These are phyloP conservation scores for Vigna angularis DNA, from an alignment of 306 rosid species.

Conservation along the genomic window DNA sequence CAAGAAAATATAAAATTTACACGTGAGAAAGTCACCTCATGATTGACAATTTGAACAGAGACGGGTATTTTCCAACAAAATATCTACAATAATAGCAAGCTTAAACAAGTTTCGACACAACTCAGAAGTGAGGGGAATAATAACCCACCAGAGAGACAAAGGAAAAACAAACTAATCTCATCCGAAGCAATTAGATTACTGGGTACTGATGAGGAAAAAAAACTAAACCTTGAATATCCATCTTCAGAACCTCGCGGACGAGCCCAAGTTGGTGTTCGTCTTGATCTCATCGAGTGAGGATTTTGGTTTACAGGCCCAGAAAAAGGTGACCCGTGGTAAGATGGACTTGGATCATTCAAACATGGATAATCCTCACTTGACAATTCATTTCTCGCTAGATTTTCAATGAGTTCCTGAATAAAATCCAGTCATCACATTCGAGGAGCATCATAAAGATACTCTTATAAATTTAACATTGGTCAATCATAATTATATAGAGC, in stretches of 20 bases:
- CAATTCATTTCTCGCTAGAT: slow-evolving; percentile 74
- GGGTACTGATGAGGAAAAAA: slow-evolving; percentile 12
- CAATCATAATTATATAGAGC: slow-evolving; percentile 10
- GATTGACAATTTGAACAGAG: slow-evolving; percentile 3
- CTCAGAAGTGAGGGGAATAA: slow-evolving; percentile 9
- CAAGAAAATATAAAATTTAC: slow-evolving; percentile 29
- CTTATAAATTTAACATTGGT: background rate
- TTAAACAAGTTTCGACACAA: slow-evolving; percentile 1
- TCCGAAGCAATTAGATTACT: slow-evolving; percentile 32
- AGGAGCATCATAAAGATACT: slow-evolving; percentile 4
- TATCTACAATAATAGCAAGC: slow-evolving; percentile 19
- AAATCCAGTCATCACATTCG: slow-evolving; percentile 36
- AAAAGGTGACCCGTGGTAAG: slow-evolving; percentile 67
- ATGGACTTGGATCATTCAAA: slow-evolving; percentile 86
- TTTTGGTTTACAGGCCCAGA: slow-evolving; percentile 54
- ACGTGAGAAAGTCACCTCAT: slow-evolving; percentile 7
- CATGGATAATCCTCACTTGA: slow-evolving; percentile 95
- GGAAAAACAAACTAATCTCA: slow-evolving; percentile 23
- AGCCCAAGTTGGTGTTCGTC: slow-evolving; percentile 91
- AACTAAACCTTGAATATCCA: slow-evolving; percentile 87
- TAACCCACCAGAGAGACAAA: background rate
- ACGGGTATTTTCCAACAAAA: slow-evolving; percentile 16
- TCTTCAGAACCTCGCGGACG: slow-evolving; percentile 90
- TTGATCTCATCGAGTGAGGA: slow-evolving; percentile 92
- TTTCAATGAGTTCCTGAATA: slow-evolving; percentile 88